Base-by-base conservation (phyloP, 768 basidiomycete genomes). In the Albatrellus ellisii region DNA sequence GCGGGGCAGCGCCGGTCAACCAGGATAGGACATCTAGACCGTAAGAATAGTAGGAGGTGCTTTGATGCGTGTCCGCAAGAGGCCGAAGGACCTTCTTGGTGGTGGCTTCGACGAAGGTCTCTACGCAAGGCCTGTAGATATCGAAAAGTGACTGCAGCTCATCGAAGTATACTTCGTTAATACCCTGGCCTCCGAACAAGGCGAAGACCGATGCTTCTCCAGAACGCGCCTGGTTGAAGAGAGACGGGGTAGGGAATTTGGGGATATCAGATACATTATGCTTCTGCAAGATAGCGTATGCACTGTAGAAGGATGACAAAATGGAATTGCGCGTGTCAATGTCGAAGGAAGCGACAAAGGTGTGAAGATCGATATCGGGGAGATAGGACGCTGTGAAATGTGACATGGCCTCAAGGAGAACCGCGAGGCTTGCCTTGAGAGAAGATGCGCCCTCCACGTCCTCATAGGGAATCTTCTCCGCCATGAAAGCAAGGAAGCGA, bases 141-240 rank as follows among this genome's bases (percentile, higher is more conserved):
- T 95, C 83, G 62, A 86, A 91, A 39, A 98, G 78, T 38, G 69
- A 65, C 64, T 94, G 86, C 15, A 99, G 72, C 60, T 98, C 95
- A 59, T 94, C 87, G 59, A 97, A 90, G 66, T 98, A 99, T 46
- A 94, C 85, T 57, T 98, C 95, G 62, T 98, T 98, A 45, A 84
- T 88, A 44, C 95, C 95, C 62, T 99, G 95, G 11, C 95, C 95
- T 39, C 94, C 94, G 57, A 99, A 99, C 29, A 99, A 67, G 39
- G 89, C 94, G 62, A 84, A 97, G 53, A 97, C 65, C 36, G 72
- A 83, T 41, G 75, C 80, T 33, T 79, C 71, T 35, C 74, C 72
- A n/a, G 68, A 58, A 35, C 62, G 54, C 26, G 75, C 75, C 28
- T 80, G 78, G 9, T 66, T 59, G 44, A 92, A 62, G 18, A 92